Evolutionary conservation across 495 filamentous ascomycete species (phyloP), one percentile per base, ranked within the genome.

Genomic region (Penicillium paxilli): DNA sequence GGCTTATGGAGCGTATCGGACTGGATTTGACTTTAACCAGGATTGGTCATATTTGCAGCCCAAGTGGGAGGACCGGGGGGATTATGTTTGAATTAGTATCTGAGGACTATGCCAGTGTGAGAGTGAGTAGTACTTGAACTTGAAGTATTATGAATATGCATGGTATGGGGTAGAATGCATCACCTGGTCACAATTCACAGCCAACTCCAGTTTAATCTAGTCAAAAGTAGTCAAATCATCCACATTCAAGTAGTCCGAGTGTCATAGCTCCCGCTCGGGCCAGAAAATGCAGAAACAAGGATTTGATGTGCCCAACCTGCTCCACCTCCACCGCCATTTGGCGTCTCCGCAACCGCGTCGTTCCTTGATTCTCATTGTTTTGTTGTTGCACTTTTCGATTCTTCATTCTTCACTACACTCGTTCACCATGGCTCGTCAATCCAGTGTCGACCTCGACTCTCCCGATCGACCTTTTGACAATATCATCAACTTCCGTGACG

Each of bases 401-500:
- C 10, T 17, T 45, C 23, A 41, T 20, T 19, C 33, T 38, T 14
- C 5, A 7, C 24, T 40, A 11, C 41, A 26, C 51, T 47, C 44
- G 44, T 10, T 23, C 5, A 23, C 33, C 35, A 67, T 67, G 64
- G 46, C 64, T 16, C 67, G 71, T 49, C 63, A 66, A 22, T 68
- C 67, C 37, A 74, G 70, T 55, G 59, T 74, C 22, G 71, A 73
- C 58, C 70, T 75, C 41, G 71, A 65, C 60, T 71, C 73, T n/a
- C 64, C 71, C 38, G 70, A 73, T 47, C 66, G 72, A 3, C 73
- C 76, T 1, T 85, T 92, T 55, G 77, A 87, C 47, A 84, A 78
- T 35, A 82, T 93, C 54, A 75, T 89, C 66, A 94, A 95, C 65
- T 92, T 95, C 69, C 84, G 91, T 30, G 91, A 95, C 78, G 87